Evolutionary conservation across 177 flowering plant species (phyloP).

Genomic region (Vitis hybrid): DNA sequence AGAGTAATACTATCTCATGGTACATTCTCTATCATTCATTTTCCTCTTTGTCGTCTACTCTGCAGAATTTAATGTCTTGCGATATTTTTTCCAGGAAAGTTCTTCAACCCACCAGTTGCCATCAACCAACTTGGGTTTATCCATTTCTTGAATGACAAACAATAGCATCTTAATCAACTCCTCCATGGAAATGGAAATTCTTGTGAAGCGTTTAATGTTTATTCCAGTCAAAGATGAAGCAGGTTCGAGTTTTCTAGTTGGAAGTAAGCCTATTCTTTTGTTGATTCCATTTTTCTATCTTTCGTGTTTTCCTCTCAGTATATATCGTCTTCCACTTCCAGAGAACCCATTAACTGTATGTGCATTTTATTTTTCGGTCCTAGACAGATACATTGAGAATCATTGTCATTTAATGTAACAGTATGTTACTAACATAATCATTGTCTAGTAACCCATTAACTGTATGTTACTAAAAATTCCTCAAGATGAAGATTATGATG

Average conservation of each 20-base stretch:
- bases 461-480: too few species aligned
- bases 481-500: not conserved
- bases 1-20: not conserved
- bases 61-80: not conserved
- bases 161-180: not conserved
- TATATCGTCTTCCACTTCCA: not conserved
- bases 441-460: not conserved
- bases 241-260: not conserved
- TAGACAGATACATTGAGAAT: not conserved
- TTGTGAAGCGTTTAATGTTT: not conserved
- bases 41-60: not conserved
- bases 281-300: not conserved
- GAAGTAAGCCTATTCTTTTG: conserved; percentile 4
- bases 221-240: not conserved
- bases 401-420: not conserved
- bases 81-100: not conserved
- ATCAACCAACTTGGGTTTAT: not conserved
- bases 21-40: not conserved
- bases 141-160: not conserved
- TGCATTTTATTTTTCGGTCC: not conserved
- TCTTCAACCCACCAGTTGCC: not conserved
- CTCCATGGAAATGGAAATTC: not conserved
- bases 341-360: not conserved
- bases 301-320: not conserved
- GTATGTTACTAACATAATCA: too few species aligned